These are phyloP conservation scores for Aspergillus sp. DNA, from an alignment of 2,329 filamentous ascomycete genomes.

Conservation along the genomic window DNA sequence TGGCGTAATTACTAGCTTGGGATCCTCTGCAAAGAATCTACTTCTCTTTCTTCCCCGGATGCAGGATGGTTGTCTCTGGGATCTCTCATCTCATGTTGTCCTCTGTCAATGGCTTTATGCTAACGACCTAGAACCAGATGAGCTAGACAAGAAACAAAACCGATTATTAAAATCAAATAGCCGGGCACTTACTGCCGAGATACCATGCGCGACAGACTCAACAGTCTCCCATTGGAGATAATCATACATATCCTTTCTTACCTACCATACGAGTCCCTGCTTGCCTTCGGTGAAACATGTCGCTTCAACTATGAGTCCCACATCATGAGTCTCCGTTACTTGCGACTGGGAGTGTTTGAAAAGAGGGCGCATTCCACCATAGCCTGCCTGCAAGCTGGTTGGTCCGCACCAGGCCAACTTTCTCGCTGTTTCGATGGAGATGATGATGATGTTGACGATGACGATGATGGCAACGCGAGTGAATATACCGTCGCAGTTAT, in stretches of 20 bases:
- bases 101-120: neutral
- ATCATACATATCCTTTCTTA: conserved; percentile 31
- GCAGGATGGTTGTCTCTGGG: neutral
- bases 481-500: conserved; percentile 19
- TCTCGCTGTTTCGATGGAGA: neutral
- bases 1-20: neutral
- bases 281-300: conserved; percentile 34
- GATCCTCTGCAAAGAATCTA: neutral
- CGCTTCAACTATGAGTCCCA: conserved; percentile 28
- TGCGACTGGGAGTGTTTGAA: conserved; percentile 35
- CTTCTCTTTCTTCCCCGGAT: neutral
- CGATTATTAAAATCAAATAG: neutral
- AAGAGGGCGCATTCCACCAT: conserved; percentile 32
- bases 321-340: conserved; percentile 25
- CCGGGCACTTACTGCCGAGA: neutral
- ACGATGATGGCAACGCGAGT: conserved; percentile 1
- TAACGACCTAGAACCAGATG: neutral
- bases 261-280: conserved; percentile 28
- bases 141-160: neutral
- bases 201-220: conserved; percentile 20
- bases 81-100: neutral
- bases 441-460: neutral
- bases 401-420: conserved; percentile 22
- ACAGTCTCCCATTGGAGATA: conserved; percentile 31
- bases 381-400: conserved; percentile 29